Evolutionary conservation across 73 alveolate species (phyloP).

Genomic region (Effrenium voratum): DNA sequence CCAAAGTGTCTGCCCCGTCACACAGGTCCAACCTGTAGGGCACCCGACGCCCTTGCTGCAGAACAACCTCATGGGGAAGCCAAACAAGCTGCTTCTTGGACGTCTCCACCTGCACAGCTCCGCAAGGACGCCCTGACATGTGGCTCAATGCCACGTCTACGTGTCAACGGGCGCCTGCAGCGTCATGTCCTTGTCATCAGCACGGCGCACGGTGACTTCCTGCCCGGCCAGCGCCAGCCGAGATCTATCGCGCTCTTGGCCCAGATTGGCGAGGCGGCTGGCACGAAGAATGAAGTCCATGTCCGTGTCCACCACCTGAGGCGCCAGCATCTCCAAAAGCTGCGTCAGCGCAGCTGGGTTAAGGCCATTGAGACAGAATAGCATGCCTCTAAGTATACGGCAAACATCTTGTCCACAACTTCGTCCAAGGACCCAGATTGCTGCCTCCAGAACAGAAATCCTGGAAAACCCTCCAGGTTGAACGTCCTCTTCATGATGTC

Average conservation of each 20-base stretch:
- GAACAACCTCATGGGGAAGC: constrained; percentile 64
- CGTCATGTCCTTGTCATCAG: constrained; percentile 61
- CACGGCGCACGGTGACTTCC: constrained; percentile 18
- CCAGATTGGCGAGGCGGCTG: constrained; percentile 71
- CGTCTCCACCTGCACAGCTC: constrained; percentile 35
- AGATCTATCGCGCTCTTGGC: constrained; percentile 47
- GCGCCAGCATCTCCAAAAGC: not conserved
- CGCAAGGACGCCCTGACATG: not conserved
- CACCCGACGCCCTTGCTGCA: constrained; percentile 70
- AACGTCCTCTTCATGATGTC: constrained; percentile 35
- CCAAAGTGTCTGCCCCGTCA: not conserved
- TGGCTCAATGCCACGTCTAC: not conserved
- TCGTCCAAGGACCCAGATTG: constrained; percentile 43
- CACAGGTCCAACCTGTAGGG: constrained; percentile 35
- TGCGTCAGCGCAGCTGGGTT: not conserved
- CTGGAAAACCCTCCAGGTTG: constrained; percentile 76
- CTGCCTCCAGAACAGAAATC: constrained; percentile 65
- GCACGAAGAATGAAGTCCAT: constrained; percentile 47
- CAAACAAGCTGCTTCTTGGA: constrained; percentile 32
- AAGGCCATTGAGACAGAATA: no score
- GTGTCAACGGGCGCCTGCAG: constrained; percentile 63
- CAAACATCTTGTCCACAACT: constrained; percentile 17
- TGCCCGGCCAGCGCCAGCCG: constrained; percentile 63
- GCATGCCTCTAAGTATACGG: not conserved
- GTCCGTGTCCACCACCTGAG: constrained; percentile 48